These are phyloP conservation scores for Hypoxylon sp. DNA, from an alignment of 2,329 filamentous ascomycete genomes.

Conservation along the genomic window DNA sequence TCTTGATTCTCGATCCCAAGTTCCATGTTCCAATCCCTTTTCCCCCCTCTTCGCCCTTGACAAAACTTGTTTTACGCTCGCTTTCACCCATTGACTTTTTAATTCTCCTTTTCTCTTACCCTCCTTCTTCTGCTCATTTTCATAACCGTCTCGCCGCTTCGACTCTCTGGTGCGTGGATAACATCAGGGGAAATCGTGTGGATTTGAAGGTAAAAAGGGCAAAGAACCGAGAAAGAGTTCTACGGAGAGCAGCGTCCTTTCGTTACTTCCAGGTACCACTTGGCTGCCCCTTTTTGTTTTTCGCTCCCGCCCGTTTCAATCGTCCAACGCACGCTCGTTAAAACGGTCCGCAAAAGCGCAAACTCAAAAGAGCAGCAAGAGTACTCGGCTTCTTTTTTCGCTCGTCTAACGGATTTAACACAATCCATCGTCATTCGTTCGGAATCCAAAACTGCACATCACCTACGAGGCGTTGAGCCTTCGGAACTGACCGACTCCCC, in stretches of 20 bases:
- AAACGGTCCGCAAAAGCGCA: constrained; percentile 37
- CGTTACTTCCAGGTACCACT: constrained; percentile 45
- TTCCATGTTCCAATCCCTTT: constrained; percentile 44
- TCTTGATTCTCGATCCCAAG: constrained; percentile 50
- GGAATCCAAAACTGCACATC: constrained; percentile 8
- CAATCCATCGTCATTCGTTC: constrained; percentile 39
- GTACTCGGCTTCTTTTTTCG: constrained; percentile 23
- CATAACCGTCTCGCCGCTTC: constrained; percentile 36
- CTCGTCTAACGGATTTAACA: constrained; percentile 26
- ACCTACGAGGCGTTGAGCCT: constrained; percentile 9
- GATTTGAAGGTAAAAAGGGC: constrained; percentile 25
- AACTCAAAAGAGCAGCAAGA: constrained; percentile 23
- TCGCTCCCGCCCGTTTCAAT: constrained; percentile 39
- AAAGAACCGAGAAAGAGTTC: constrained; percentile 33
- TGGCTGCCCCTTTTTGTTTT: constrained; percentile 32
- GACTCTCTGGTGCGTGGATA: constrained; percentile 37
- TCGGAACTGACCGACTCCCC: constrained; percentile 24
- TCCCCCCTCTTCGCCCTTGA: constrained; percentile 42
- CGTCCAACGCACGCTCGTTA: constrained; percentile 38
- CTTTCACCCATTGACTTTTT: constrained; percentile 44
- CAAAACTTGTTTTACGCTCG: constrained; percentile 49
- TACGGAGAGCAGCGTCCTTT: constrained; percentile 40
- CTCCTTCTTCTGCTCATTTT: constrained; percentile 24
- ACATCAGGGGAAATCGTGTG: constrained; percentile 40
- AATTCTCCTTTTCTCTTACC: constrained; percentile 39